Evolutionary conservation across 177 flowering plant species (phyloP).

Genomic region (Tripterygium wilfordii): DNA sequence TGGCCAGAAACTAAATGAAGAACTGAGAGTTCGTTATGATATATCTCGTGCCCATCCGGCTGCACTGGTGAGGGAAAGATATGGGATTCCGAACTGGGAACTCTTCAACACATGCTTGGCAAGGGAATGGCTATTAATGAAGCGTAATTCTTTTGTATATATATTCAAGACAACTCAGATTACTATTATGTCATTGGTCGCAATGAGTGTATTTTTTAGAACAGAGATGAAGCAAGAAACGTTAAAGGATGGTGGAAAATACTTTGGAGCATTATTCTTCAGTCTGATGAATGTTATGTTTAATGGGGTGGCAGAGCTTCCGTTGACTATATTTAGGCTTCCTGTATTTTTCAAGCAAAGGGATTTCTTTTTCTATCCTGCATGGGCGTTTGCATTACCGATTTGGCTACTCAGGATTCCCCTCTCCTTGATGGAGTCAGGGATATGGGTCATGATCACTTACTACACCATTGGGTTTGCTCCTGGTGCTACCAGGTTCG

Average conservation of each 20-base stretch:
- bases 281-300: slow-evolving; percentile 36
- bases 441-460: slow-evolving; percentile 37
- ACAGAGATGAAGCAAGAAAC: slow-evolving; percentile 28
- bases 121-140: slow-evolving; percentile 47
- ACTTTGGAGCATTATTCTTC: slow-evolving; percentile 40
- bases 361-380: slow-evolving; percentile 40
- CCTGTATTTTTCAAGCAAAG: slow-evolving; percentile 51
- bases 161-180: slow-evolving; percentile 45
- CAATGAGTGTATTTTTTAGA: slow-evolving; percentile 32
- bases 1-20: slow-evolving; percentile 30
- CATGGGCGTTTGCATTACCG: slow-evolving; percentile 44
- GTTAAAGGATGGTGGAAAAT: slow-evolving; percentile 20
- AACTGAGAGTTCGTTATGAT: slow-evolving; percentile 29
- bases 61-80: slow-evolving; percentile 25
- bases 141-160: slow-evolving; percentile 36
- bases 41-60: slow-evolving; percentile 24
- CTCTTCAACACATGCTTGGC: slow-evolving; percentile 42
- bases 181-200: slow-evolving; percentile 34
- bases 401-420: slow-evolving; percentile 41
- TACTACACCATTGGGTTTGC: slow-evolving; percentile 51
- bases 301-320: slow-evolving; percentile 45
- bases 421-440: slow-evolving; percentile 38
- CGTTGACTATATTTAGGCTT: slow-evolving; percentile 35
- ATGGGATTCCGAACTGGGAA: slow-evolving; percentile 34
- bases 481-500: slow-evolving; percentile 35